Evolutionary conservation across 148 eudicot species (phyloP).

Genomic region (Camellia granthamiana): DNA sequence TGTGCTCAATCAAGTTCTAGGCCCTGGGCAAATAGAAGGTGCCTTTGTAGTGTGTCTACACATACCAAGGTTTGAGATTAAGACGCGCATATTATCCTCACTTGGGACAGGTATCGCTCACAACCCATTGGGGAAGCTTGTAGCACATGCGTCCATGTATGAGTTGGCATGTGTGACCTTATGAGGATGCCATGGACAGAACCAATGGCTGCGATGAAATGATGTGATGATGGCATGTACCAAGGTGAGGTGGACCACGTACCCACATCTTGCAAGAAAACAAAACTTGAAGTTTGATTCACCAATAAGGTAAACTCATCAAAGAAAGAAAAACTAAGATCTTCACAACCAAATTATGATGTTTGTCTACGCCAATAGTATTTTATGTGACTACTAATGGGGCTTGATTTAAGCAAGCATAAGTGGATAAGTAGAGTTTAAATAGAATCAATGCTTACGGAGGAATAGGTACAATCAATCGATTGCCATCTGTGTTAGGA

Average conservation of each 20-base stretch:
- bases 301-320: background rate
- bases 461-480: conserved; percentile 72
- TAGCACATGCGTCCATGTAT: background rate
- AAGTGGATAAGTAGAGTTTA: background rate
- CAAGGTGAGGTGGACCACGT: background rate
- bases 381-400: background rate
- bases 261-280: background rate
- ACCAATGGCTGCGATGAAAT: background rate
- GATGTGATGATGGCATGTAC: background rate
- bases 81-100: too few relatives aligned
- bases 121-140: background rate
- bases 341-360: background rate
- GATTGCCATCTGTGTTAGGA: conserved; percentile 65
- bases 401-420: background rate
- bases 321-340: background rate
- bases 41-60: too few relatives aligned
- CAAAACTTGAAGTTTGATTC: background rate
- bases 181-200: background rate
- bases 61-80: background rate
- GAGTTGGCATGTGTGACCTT: background rate
- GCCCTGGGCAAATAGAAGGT: too few relatives aligned
- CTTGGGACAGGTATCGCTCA: background rate
- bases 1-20: background rate
- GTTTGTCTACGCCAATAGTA: background rate
- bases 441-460: conserved; percentile 50